These are phyloP conservation scores for Brassica cretica DNA, from an alignment of 345 rosid species.

Conservation along the genomic window DNA sequence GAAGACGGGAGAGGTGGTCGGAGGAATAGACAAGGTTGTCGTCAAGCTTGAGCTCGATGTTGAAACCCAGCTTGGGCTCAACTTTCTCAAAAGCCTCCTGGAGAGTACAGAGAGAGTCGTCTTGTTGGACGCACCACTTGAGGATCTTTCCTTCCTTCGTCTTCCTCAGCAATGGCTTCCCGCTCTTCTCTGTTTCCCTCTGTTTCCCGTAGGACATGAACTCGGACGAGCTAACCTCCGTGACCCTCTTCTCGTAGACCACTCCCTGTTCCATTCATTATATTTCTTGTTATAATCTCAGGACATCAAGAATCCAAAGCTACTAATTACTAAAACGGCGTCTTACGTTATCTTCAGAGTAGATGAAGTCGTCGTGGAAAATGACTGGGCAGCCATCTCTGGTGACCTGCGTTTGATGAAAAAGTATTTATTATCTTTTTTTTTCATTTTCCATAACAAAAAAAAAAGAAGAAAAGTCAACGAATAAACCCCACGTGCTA, in stretches of 20 bases:
- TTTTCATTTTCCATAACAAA: background rate
- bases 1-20: constrained; percentile 57
- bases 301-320: background rate
- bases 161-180: constrained; percentile 67
- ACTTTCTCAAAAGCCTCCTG: constrained; percentile 80
- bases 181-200: constrained; percentile 46
- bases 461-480: constrained; percentile 10
- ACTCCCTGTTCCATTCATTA: constrained; percentile 50
- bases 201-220: constrained; percentile 79
- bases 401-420: constrained; percentile 66
- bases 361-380: constrained; percentile 85
- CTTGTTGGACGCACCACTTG: constrained; percentile 66
- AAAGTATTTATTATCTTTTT: background rate
- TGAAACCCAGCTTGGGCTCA: constrained; percentile 71
- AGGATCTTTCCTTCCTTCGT: constrained; percentile 71
- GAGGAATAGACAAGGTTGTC: constrained; percentile 65
- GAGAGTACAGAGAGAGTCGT: constrained; percentile 75
- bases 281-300: background rate
- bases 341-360: constrained; percentile 72
- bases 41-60: constrained; percentile 89
- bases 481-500: constrained; percentile 23
- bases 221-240: constrained; percentile 67
- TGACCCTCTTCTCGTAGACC: constrained; percentile 73
- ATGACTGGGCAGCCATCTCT: constrained; percentile 89
- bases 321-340: background rate